Evolutionary conservation across 2,329 filamentous ascomycete genomes (phyloP).

Genomic region (Domatiomyces globalis): DNA sequence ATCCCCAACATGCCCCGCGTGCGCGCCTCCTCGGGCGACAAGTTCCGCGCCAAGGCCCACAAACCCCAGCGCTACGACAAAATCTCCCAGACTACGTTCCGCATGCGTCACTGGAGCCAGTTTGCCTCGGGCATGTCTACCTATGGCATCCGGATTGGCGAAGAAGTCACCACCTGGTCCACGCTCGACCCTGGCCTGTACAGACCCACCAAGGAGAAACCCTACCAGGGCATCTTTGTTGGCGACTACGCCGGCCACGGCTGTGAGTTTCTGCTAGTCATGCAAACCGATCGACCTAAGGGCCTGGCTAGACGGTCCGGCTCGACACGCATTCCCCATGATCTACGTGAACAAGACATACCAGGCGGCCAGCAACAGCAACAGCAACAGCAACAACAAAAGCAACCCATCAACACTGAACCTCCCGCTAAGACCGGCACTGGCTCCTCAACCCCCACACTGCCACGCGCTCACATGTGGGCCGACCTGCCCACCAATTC

Average conservation of each 20-base stretch:
- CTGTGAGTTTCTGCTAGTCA: conserved; percentile 71
- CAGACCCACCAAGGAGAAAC: conserved; percentile 63
- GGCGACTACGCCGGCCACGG: conserved; percentile 82
- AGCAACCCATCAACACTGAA: not conserved
- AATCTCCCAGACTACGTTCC: conserved; percentile 56
- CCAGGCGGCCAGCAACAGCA: not conserved
- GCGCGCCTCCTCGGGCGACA: conserved; percentile 31
- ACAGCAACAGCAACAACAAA: too few species aligned
- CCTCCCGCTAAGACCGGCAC: not conserved
- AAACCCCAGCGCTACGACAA: conserved; percentile 41
- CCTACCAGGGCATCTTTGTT: conserved; percentile 82
- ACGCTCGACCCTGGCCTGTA: conserved; percentile 64
- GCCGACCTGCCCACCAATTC: not conserved
- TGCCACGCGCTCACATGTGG: not conserved
- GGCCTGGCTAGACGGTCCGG: conserved; percentile 27
- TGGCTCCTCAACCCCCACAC: not conserved
- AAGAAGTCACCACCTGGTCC: conserved; percentile 48
- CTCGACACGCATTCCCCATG: not conserved
- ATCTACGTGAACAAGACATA: not conserved
- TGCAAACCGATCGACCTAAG: conserved; percentile 52
- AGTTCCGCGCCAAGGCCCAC: conserved; percentile 32
- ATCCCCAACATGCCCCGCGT: conserved; percentile 52
- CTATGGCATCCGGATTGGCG: conserved; percentile 32
- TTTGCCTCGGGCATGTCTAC: conserved; percentile 33
- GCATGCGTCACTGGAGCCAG: conserved; percentile 63